Evolutionary conservation across 1,284 basidiomycete species (phyloP), one percentile per base, ranked within the genome.

Genomic region (Cutaneotrichosporon cyanovorans): DNA sequence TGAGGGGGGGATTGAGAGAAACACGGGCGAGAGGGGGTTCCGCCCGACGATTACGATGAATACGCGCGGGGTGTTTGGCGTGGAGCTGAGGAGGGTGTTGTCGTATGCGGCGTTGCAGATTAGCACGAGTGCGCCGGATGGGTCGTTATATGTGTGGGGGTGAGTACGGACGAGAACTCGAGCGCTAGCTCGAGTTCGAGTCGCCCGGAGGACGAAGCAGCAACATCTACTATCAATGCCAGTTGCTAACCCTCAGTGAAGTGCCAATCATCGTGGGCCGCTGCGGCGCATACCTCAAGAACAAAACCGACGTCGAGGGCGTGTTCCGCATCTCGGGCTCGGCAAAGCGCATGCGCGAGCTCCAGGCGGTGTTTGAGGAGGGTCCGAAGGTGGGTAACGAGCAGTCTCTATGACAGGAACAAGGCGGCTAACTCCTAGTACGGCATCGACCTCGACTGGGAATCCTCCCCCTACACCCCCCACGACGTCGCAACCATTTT

Each of bases 401-500:
- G 18, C 16, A 20, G 12, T 21, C 20, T 37, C 20, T 35, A 31
- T n/a, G n/a, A n/a, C n/a, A n/a, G n/a, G n/a, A n/a, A n/a, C n/a
- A n/a, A n/a, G n/a, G n/a, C n/a, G n/a, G 28, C 33, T 32, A n/a
- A 34, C 32, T 9, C 15, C 9, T 34, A 91, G 86, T 97, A 90
- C 63, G 95, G 93, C 53, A 93, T 93, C 69, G 80, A 83, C 48
- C 25, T 28, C 25, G 25, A 28, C 25, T 28, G 25, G 25, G 25
- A 28, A 76, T 98, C 28, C 85, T 93, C 87, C 59, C 77, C 78
- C 18, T 97, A 85, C 71, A 95, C 85, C 28, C 81, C 91, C 2
- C 93, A 98, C 69, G 93, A 98, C 67, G 90, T 95, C 40, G 93
- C 93, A 16, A 93, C 87, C 60, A 89, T 98, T 43, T 87, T 98